These are phyloP conservation scores for Dioscorea zingiberensis DNA, from an alignment of 106 monocot species.

Conservation along the genomic window DNA sequence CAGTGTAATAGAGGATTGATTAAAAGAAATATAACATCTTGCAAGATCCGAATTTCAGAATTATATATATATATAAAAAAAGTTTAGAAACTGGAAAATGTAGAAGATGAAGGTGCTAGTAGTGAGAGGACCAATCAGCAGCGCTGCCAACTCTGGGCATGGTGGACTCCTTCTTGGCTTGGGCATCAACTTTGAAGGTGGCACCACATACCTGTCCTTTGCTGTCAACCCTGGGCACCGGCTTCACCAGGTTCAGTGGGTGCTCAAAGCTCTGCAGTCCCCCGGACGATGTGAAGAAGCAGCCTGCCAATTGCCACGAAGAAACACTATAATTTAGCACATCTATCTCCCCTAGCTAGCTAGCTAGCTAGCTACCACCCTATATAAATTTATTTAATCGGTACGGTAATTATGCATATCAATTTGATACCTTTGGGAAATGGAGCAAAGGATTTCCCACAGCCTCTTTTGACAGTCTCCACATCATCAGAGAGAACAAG, in stretches of 20 bases:
- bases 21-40: too few species aligned
- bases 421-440: conserved; percentile 69
- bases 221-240: conserved; percentile 61
- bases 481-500: conserved; percentile 67
- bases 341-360: too few species aligned
- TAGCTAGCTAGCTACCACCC: neutral
- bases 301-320: too few species aligned
- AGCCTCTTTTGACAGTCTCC: conserved; percentile 55
- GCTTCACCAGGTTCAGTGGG: conserved; percentile 52
- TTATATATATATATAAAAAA: too few species aligned
- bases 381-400: too few species aligned
- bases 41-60: too few species aligned
- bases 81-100: too few species aligned
- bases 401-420: too few species aligned
- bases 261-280: conserved; percentile 87
- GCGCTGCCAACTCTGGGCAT: conserved; percentile 62
- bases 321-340: too few species aligned
- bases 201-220: conserved; percentile 42
- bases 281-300: conserved; percentile 69
- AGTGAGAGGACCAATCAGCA: conserved; percentile 39
- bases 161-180: conserved; percentile 28
- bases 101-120: neutral
- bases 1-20: too few species aligned
- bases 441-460: conserved; percentile 80
- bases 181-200: conserved; percentile 24